Conservation (phyloP, 805 yeast species). For the Torulaspora franciscae region DNA sequence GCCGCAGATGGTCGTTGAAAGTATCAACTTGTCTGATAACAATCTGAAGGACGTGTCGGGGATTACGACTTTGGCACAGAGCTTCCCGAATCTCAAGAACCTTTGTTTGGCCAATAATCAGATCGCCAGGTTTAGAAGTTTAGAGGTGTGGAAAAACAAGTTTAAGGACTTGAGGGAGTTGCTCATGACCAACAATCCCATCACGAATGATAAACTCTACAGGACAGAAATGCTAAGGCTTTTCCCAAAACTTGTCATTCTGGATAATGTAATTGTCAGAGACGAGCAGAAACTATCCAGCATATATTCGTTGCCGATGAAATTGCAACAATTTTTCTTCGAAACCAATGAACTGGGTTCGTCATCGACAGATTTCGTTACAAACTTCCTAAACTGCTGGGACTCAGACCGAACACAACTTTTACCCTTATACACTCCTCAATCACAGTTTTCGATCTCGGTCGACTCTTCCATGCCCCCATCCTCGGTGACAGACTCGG, state of each 20-base stretch:
- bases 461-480: slow-evolving; percentile 68
- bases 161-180: slow-evolving; percentile 70
- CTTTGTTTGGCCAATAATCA: slow-evolving; percentile 76
- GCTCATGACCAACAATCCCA: slow-evolving; percentile 73
- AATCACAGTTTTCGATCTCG: slow-evolving; percentile 79
- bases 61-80: slow-evolving; percentile 59
- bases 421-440: slow-evolving; percentile 67
- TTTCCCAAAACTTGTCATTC: slow-evolving; percentile 75
- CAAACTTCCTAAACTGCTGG: slow-evolving; percentile 75
- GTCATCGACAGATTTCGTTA: slow-evolving; percentile 69
- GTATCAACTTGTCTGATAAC: slow-evolving; percentile 67
- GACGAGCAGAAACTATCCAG: slow-evolving; percentile 57
- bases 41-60: slow-evolving; percentile 55
- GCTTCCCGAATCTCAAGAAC: slow-evolving; percentile 73
- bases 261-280: slow-evolving; percentile 75
- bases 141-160: slow-evolving; percentile 76
- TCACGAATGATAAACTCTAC: slow-evolving; percentile 45
- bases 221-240: slow-evolving; percentile 57
- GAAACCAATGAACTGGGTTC: slow-evolving; percentile 68
- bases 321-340: slow-evolving; percentile 64
- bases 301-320: slow-evolving; percentile 53
- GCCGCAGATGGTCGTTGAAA: slow-evolving; percentile 46
- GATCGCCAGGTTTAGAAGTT: slow-evolving; percentile 49
- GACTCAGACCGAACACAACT: slow-evolving; percentile 71
- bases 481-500: slow-evolving; percentile 33